phyloP scores from a whole-genome alignment of 164 flowering plant genomes.

The Malania oleifera region DNA sequence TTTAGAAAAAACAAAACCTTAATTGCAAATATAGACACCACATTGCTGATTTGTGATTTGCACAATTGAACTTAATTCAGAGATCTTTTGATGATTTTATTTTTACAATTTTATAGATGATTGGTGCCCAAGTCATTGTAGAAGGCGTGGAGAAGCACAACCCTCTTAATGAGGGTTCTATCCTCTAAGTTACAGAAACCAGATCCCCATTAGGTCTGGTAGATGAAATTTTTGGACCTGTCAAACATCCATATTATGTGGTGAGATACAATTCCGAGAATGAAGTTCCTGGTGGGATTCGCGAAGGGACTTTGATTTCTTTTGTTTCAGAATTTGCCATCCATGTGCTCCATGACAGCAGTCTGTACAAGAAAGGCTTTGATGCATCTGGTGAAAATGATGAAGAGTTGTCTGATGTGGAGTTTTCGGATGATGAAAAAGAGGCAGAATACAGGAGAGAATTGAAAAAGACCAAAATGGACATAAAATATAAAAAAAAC shows the following conservation, averaged over 20 bases:
- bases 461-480: constrained; percentile 54
- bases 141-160: constrained; percentile 86
- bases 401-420: constrained; percentile 80
- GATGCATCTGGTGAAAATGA: constrained; percentile 94
- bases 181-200: constrained; percentile 79
- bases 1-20: not conserved
- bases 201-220: constrained; percentile 68
- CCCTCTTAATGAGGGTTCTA: constrained; percentile 91
- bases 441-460: constrained; percentile 79
- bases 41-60: not conserved
- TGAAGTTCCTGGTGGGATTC: constrained; percentile 70
- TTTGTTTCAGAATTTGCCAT: constrained; percentile 78
- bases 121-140: constrained; percentile 76
- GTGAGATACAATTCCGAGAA: constrained; percentile 77
- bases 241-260: constrained; percentile 76
- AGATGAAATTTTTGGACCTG: constrained; percentile 96
- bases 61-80: not conserved
- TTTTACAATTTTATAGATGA: constrained; percentile 35
- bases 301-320: constrained; percentile 55
- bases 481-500: constrained; percentile 33
- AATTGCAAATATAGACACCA: not conserved
- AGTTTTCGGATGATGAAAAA: constrained; percentile 96
- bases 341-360: constrained; percentile 64
- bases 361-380: constrained; percentile 80
- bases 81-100: not conserved